phyloP scores from a whole-genome alignment of 2,329 filamentous ascomycete genomes.

The Pseudocercospora cruenta region DNA sequence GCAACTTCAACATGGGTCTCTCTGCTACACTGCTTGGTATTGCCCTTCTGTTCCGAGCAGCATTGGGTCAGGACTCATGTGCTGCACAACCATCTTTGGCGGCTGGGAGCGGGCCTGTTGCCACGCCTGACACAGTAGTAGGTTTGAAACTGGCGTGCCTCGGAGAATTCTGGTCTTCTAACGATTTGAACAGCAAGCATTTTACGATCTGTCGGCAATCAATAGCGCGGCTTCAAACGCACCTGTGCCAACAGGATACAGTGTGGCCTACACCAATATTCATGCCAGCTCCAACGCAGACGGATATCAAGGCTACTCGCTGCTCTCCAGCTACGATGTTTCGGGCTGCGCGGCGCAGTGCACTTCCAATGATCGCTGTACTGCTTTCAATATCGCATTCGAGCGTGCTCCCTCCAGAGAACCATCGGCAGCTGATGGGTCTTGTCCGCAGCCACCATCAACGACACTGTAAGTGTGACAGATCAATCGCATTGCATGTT shows the following conservation, averaged over 20 bases:
- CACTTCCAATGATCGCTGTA: constrained; percentile 21
- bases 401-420: constrained; percentile 31
- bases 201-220: constrained; percentile 15
- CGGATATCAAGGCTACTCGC: constrained; percentile 22
- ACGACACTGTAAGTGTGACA: background rate
- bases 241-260: constrained; percentile 17
- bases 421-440: constrained; percentile 35
- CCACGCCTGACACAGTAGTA: background rate
- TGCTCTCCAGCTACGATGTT: constrained; percentile 33
- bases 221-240: constrained; percentile 19
- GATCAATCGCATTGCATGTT: no score
- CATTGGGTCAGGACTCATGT: background rate
- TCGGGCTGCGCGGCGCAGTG: constrained; percentile 32
- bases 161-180: background rate
- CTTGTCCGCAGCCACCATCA: constrained; percentile 11
- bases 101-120: background rate
- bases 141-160: background rate
- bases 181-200: background rate
- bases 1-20: no score
- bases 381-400: constrained; percentile 18
- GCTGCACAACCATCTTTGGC: background rate
- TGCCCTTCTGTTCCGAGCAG: no score
- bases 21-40: no score
- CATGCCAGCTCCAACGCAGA: constrained; percentile 18
- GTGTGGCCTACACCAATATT: constrained; percentile 16